Percentiles rank a stretch among this genome's conserved stretches.
Evolutionary conservation across 768 basidiomycete genomes (phyloP).

Genomic region (Neoboletus subvelutipes): DNA sequence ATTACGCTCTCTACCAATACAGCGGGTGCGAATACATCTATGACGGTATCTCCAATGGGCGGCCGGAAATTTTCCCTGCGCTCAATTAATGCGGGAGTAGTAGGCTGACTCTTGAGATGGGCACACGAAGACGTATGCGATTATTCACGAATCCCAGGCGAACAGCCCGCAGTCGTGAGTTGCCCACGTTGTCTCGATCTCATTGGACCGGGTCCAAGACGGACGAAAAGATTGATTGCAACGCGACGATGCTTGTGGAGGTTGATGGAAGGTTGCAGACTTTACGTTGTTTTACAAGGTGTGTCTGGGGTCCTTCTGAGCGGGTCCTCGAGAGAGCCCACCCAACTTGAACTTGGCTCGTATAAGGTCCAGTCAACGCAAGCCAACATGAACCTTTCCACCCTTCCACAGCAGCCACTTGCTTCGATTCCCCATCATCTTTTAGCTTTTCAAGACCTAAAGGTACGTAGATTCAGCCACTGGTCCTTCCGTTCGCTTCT

Average conservation of each 20-base stretch:
- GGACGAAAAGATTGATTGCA: conserved; percentile 3
- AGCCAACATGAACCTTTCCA: conserved; percentile 49
- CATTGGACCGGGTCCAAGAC: background rate
- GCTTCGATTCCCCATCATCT: conserved; percentile 14
- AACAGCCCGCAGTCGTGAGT: conserved; percentile 2
- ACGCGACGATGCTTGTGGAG: background rate
- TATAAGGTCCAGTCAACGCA: conserved; percentile 61
- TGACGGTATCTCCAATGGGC: conserved; percentile 4
- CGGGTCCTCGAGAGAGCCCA: conserved; percentile 21
- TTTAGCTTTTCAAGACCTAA: conserved; percentile 8
- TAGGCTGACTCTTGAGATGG: conserved; percentile 4
- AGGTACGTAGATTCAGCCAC: conserved; percentile 8
- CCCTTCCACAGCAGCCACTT: conserved; percentile 42
- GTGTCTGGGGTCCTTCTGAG: conserved; percentile 31
- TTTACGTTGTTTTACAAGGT: conserved; percentile 21
- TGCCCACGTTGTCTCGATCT: conserved; percentile 6
- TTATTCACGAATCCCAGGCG: conserved; percentile 1
- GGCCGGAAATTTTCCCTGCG: conserved; percentile 1
- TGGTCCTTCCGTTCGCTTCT: conserved; percentile 5
- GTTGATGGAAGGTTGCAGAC: background rate
- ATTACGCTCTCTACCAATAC: background rate
- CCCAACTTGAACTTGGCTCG: conserved; percentile 33
- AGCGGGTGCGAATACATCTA: background rate
- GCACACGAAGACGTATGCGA: conserved; percentile 7
- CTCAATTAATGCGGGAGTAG: conserved; percentile 1